Conservation (phyloP, 23 red algal genomes). For the Rhodosorus marinus region DNA sequence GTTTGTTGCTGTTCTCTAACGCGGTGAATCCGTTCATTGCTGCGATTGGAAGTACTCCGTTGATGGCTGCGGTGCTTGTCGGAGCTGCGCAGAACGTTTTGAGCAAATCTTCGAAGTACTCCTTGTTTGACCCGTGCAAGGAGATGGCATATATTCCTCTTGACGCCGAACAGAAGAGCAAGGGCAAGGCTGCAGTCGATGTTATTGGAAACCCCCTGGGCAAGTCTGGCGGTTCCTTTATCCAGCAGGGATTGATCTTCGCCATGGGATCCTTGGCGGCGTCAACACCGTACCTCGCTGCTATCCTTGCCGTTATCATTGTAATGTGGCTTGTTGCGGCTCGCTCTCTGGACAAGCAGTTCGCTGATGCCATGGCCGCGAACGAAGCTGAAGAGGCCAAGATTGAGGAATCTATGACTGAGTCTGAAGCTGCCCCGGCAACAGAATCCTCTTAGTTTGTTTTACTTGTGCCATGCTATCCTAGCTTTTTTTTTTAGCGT, state of each 20-base stretch:
- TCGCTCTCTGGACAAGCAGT: slow-evolving; percentile 77
- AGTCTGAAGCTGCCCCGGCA: too few species aligned
- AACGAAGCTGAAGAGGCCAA: too few species aligned
- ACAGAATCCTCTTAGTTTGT: too few species aligned
- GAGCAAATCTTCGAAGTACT: slow-evolving; percentile 81
- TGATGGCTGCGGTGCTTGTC: slow-evolving; percentile 87
- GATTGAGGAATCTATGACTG: too few species aligned
- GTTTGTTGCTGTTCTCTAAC: slow-evolving; percentile 63
- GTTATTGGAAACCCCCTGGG: slow-evolving; percentile 99
- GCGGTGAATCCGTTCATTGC: slow-evolving; percentile 56
- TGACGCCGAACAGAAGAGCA: slow-evolving; percentile 66
- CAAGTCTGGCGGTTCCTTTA: slow-evolving; percentile 97
- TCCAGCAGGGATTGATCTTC: slow-evolving; percentile 95
- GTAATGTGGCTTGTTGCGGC: slow-evolving; percentile 75
- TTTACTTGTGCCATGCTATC: too few species aligned
- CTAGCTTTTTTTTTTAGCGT: too few species aligned
- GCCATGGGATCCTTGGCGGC: slow-evolving; percentile 76
- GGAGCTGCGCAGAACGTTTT: slow-evolving; percentile 89
- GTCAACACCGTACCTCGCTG: slow-evolving; percentile 82
- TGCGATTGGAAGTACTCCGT: slow-evolving; percentile 67
- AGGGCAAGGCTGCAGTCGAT: slow-evolving; percentile 96
- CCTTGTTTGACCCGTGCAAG: slow-evolving; percentile 94
- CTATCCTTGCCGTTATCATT: slow-evolving; percentile 74
- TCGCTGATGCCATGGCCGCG: slow-evolving; percentile 69
- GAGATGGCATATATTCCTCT: slow-evolving; percentile 99